phyloP scores from a whole-genome alignment of 1,284 basidiomycete genomes.

The Rhodotorula sp. region DNA sequence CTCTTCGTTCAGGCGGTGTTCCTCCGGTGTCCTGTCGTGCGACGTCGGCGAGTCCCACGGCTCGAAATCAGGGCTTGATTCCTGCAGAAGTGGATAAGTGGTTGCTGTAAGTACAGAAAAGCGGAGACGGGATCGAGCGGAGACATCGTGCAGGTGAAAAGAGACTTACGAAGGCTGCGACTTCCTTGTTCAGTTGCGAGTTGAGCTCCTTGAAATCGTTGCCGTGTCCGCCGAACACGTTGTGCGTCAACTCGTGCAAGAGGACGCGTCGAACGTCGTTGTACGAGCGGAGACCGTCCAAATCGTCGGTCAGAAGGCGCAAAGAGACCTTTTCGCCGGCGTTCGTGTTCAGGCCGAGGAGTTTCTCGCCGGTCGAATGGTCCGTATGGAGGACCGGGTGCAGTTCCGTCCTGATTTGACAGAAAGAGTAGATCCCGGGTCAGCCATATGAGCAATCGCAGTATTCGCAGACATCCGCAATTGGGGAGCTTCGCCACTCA shows the following conservation, averaged over 20 bases:
- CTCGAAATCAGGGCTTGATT: slow-evolving; percentile 48
- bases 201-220: slow-evolving; percentile 69
- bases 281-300: slow-evolving; percentile 62
- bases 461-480: too few relatives aligned
- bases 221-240: slow-evolving; percentile 66
- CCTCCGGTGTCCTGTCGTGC: background rate
- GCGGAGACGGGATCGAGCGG: too few relatives aligned
- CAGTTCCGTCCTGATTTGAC: slow-evolving; percentile 20
- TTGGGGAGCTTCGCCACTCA: slow-evolving; percentile 40
- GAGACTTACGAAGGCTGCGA: slow-evolving; percentile 56
- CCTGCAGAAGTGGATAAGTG: slow-evolving; percentile 42
- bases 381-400: slow-evolving; percentile 55
- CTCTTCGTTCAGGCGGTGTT: slow-evolving; percentile 16
- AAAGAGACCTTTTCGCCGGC: slow-evolving; percentile 52
- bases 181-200: slow-evolving; percentile 68
- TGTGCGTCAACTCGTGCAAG: slow-evolving; percentile 73
- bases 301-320: slow-evolving; percentile 38
- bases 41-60: slow-evolving; percentile 11
- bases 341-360: slow-evolving; percentile 69
- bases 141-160: too few relatives aligned
- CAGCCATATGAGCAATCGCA: too few relatives aligned
- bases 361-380: slow-evolving; percentile 21
- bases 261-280: slow-evolving; percentile 64
- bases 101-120: too few relatives aligned
- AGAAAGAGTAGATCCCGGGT: too few relatives aligned